Conservation (phyloP, 2,329 filamentous ascomycete species). For the Chrysosphaeria jannelii region DNA sequence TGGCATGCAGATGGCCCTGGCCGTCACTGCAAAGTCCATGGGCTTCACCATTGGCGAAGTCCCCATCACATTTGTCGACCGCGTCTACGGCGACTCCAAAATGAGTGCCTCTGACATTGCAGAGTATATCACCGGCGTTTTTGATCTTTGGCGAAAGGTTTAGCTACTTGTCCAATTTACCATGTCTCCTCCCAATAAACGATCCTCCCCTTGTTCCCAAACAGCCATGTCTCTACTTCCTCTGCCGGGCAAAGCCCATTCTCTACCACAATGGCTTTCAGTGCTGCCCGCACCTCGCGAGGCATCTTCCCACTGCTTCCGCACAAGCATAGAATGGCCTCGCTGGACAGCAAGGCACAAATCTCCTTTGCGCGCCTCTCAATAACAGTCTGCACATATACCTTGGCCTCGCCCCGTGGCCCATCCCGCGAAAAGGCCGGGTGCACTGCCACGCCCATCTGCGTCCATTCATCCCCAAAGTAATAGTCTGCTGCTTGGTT, state of each 20-base stretch:
- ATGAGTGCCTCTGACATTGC: conserved; percentile 86
- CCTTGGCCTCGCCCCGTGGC: conserved; percentile 12
- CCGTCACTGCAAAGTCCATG: conserved; percentile 90
- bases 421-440: conserved; percentile 20
- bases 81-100: conserved; percentile 78
- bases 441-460: conserved; percentile 8
- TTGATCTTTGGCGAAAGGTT: conserved; percentile 51
- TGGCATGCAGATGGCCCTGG: conserved; percentile 99
- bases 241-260: conserved; percentile 7
- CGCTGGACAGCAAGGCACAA: conserved; percentile 10
- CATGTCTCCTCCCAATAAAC: conserved; percentile 28
- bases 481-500: conserved; percentile 50
- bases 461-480: conserved; percentile 47
- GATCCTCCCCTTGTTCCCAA: conserved; percentile 6
- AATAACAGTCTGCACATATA: conserved; percentile 25
- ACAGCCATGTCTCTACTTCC: conserved; percentile 9
- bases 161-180: conserved; percentile 12
- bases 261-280: conserved; percentile 17
- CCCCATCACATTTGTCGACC: conserved; percentile 86
- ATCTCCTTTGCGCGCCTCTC: conserved; percentile 12
- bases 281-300: conserved; percentile 18
- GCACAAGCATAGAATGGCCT: conserved; percentile 20
- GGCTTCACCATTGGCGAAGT: conserved; percentile 84
- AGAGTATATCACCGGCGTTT: conserved; percentile 71
- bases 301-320: conserved; percentile 29